Conservation (phyloP, 805 yeast species). For the Hermanozyma aechmeae region DNA sequence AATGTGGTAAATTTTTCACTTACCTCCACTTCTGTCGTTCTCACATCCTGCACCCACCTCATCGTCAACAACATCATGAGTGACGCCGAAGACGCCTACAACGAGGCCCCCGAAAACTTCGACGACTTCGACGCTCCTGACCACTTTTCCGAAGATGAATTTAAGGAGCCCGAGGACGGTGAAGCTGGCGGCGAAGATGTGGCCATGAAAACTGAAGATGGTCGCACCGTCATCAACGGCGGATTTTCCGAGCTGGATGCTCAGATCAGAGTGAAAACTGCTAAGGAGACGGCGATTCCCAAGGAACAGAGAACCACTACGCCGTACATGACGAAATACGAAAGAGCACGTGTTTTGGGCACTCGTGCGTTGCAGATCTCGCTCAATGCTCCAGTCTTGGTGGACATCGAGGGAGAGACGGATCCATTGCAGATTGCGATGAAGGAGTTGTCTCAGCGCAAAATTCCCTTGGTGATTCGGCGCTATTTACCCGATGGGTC, state of each 20-base stretch:
- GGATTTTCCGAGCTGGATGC: slow-evolving; percentile 53
- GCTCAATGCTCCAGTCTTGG: slow-evolving; percentile 96
- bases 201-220: slow-evolving; percentile 54
- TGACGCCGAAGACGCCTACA: slow-evolving; percentile 44
- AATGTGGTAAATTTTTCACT: too few relatives aligned
- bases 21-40: too few relatives aligned
- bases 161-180: slow-evolving; percentile 26
- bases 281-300: slow-evolving; percentile 78
- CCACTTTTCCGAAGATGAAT: slow-evolving; percentile 69
- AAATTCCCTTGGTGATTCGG: slow-evolving; percentile 91
- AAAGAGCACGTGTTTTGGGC: slow-evolving; percentile 94
- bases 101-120: slow-evolving; percentile 59
- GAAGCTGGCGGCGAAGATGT: slow-evolving; percentile 20
- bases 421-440: slow-evolving; percentile 97
- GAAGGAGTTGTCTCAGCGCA: slow-evolving; percentile 91
- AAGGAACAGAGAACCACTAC: slow-evolving; percentile 87
- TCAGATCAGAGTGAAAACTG: slow-evolving; percentile 45
- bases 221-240: slow-evolving; percentile 63
- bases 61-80: slow-evolving; percentile 28
- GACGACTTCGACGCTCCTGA: slow-evolving; percentile 79
- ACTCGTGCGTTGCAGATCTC: slow-evolving; percentile 96
- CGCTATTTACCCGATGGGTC: slow-evolving; percentile 95
- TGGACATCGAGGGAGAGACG: slow-evolving; percentile 97
- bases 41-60: too few relatives aligned
- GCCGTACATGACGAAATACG: slow-evolving; percentile 98